These are phyloP conservation scores for Ganoderma leucocontextum DNA, from an alignment of 1,284 basidiomycete species.

Conservation along the genomic window DNA sequence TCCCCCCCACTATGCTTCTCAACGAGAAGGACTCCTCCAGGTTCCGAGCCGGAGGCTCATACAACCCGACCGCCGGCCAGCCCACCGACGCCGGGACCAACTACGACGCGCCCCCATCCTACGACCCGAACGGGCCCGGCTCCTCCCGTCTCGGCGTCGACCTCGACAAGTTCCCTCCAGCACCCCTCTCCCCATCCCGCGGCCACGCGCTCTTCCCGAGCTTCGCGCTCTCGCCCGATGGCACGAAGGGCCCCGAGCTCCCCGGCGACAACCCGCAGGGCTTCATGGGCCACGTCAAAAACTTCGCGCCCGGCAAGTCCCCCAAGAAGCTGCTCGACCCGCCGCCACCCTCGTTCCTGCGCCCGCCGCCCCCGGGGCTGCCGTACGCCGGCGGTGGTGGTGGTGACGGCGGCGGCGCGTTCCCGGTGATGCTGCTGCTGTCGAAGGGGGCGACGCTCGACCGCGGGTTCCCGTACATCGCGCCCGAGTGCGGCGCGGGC, in stretches of 20 bases:
- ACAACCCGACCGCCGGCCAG: neutral
- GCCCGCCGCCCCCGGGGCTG: constrained; percentile 23
- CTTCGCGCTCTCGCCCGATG: constrained; percentile 15
- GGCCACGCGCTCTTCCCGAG: constrained; percentile 13
- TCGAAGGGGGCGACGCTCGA: constrained; percentile 27
- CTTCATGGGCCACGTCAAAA: constrained; percentile 19
- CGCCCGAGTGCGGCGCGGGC: constrained; percentile 21
- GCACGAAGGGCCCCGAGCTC: constrained; percentile 17
- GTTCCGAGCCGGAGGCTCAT: neutral
- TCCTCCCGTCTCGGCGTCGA: neutral
- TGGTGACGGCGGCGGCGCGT: too few species aligned
- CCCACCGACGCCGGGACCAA: neutral
- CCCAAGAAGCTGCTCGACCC: constrained; percentile 28
- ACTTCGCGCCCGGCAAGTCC: constrained; percentile 24
- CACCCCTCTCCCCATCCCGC: neutral
- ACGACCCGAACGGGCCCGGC: constrained; percentile 9
- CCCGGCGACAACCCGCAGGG: constrained; percentile 17
- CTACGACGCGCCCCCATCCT: constrained; percentile 14
- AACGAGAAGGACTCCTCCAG: constrained; percentile 6
- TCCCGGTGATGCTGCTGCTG: constrained; percentile 31
- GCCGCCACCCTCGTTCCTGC: constrained; percentile 33
- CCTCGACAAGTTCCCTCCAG: neutral
- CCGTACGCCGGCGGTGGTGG: constrained; percentile 23
- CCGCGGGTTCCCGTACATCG: constrained; percentile 30
- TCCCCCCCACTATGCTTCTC: neutral